Base-by-base conservation (phyloP, 306 rosid species). In the Corylus avellana region DNA sequence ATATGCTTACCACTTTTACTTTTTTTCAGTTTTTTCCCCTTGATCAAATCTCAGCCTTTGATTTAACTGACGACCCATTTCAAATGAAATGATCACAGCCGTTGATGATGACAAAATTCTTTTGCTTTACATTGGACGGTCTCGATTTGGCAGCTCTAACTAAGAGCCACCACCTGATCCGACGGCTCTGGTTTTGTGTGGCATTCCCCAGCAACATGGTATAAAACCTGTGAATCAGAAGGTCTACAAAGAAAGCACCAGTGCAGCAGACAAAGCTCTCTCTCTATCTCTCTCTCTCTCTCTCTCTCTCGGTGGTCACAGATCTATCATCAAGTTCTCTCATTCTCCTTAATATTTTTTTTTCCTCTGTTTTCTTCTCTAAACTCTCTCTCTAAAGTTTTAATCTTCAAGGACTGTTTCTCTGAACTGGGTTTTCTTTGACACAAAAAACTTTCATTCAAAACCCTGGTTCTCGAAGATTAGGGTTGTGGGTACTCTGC, bases 401-500 rank as follows among this genome's bases (percentile, higher is more conserved):
- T 37, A 14, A 7, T 39, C 50, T 48, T 25, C 13, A 12, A 9
- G 13, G 27, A 54, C 29, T 12, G 14, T 48, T 55, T 57, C 17
- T 46, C 32, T 13, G 62, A 67, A 74, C 74, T 64, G 55, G 27
- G 46, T 12, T 48, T 44, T 66, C 20, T 42, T 73, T 18, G 51
- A 55, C 49, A 5, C 46, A 14, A 29, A 27, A 70, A 48, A 48
- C 10, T 17, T 48, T 74, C 55, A 42, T 42, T 12, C 50, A 32
- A 55, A 49, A 50, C 18, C 75, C 78, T 59, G 61, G 42, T 42
- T 68, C n/a, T 37, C 5, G 56, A 2, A 79, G 70, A 51, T 84
- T 86, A 85, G 96, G 89, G 86, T 80, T 84, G 66, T 29, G 59
- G 12, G 29, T 12, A 18, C 49, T 37, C 29, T 12, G 39, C 14